Base-by-base conservation (phyloP, 2,329 filamentous ascomycete species). In the Fusarium guadeloupense region DNA sequence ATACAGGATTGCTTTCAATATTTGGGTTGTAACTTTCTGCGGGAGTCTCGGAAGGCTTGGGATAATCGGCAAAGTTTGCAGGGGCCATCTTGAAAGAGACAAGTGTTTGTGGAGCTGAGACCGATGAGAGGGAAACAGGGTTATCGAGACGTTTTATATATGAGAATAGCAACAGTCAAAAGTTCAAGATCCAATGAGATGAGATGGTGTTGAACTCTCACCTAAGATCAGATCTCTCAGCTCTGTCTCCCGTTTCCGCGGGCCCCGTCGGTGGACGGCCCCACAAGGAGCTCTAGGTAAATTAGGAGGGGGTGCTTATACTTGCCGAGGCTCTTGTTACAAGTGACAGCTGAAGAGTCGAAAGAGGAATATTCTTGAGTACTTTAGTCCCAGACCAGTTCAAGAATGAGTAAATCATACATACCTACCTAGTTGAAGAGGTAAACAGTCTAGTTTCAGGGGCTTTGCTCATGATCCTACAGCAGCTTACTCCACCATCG, bases 1-100 rank as follows among this genome's bases (percentile, higher is more conserved):
- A 78, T 2, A 86, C 82, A 1, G 92, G 91, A 71, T 94, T 93
- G 34, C 83, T 80, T 59, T 86, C 83, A 26, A 72, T 40, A 16
- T 58, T 62, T n/a, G 63, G 64, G 9, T 71, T 63, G n/a, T 76
- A 74, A 9, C 74, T 73, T 54, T 76, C 72, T 20, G 76, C 70
- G 12, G 78, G 73, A 23, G 70, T 72, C 43, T 77, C 68, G 8
- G 68, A 48, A 39, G 74, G 69, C 45, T 72, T 62, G 20, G 81
- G 80, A 49, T 83, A 81, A 63, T 80, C 74, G 60, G 75, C 73
- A 59, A 81, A 83, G 33, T 47, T 52, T n/a, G 64, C 39, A 8
- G 69, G 61, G 7, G 72, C 62, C 73, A 75, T 75, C 28, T 10
- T 37, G 50, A 53, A 13, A 20, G 16, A 46, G 39, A 19, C 20